Base-by-base conservation (phyloP, 768 basidiomycete genomes). In the Podaxis sp. region DNA sequence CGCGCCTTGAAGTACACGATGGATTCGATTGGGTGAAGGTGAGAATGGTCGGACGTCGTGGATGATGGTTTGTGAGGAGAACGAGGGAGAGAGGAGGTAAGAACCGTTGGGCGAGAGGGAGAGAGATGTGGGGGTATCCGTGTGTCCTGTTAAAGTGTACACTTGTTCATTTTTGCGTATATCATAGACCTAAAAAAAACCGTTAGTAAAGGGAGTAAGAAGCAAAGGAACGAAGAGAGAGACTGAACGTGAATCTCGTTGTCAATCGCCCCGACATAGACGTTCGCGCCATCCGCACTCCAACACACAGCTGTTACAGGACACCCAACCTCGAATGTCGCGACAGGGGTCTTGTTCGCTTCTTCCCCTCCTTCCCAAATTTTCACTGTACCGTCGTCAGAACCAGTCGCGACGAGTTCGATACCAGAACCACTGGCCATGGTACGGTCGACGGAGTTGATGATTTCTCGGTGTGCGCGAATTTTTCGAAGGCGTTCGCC, bases 21-120 rank as follows among this genome's bases (percentile, higher is more conserved):
- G 92, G 66, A 95, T 75, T 40, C 94, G 83, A 25, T 86, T 83
- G 2, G 93, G 88, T 0, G 88, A 85, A 0, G 94, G 87, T 1
- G 93, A 92, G 77, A 98, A 99, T 0, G 97, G 96, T 32, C 93
- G 88, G 18, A 98, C 84, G 72, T 97, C 94, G 74, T 97, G 91
- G 61, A 98, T 87, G 69, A 97, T 78, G 4, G 89, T 86, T 61
- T 91, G 88, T 0, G 93, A 95, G 23, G 95, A 95, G 67, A 98
- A 82, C 0, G 92, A 92, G 10, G 93, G 92, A 0, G 95, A 93
- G 56, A 98, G 87, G 55, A 98, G 83, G 76, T 85, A 95, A 53
- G 85, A 79, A 16, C 93, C 92, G 60, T 88, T 89, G 0, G 97
- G 96, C 1, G 95, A 98, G 59, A 98, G 82, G 0, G 91, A 76